These are phyloP conservation scores for Myotisia sp. DNA, from an alignment of 2,329 filamentous ascomycete species.

Conservation along the genomic window DNA sequence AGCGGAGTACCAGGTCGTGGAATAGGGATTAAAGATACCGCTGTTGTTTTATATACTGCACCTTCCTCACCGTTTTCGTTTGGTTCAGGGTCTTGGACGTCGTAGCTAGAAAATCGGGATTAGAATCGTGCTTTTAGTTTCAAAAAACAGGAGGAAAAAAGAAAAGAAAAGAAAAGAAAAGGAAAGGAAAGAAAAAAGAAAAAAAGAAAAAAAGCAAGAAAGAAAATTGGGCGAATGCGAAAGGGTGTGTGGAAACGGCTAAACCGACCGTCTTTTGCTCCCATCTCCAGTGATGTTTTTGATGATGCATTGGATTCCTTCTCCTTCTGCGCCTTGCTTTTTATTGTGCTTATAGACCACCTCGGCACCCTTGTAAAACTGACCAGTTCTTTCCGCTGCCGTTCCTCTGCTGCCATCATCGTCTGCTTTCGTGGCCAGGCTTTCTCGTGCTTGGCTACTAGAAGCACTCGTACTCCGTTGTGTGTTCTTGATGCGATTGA, in stretches of 20 bases:
- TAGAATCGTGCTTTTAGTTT: too few species aligned
- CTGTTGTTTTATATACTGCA: conserved; percentile 51
- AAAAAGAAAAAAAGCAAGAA: conserved; percentile 8
- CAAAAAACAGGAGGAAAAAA: too few species aligned
- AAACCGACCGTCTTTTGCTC: conserved; percentile 45
- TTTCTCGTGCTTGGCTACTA: conserved; percentile 27
- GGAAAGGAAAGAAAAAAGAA: conserved; percentile 12
- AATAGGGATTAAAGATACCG: conserved; percentile 64
- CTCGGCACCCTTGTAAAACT: conserved; percentile 33
- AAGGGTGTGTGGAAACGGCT: neutral
- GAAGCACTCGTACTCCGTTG: conserved; percentile 32
- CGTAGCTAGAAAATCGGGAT: conserved; percentile 41
- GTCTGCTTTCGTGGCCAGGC: conserved; percentile 30
- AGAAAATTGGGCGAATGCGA: too few species aligned
- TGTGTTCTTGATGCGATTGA: conserved; percentile 29
- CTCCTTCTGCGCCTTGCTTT: conserved; percentile 38
- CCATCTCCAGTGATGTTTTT: conserved; percentile 61
- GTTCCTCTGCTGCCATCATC: conserved; percentile 31
- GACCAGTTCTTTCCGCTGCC: conserved; percentile 30
- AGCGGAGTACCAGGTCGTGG: conserved; percentile 46
- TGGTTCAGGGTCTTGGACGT: conserved; percentile 65
- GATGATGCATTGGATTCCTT: conserved; percentile 60
- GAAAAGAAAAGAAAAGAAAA: too few species aligned
- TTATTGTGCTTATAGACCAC: conserved; percentile 39
- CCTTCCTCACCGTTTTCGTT: conserved; percentile 52